Percentiles rank a stretch among this genome's conserved stretches.
Conservation (phyloP, 2,329 filamentous ascomycete genomes). For the Colletotrichum chrysophilum region DNA sequence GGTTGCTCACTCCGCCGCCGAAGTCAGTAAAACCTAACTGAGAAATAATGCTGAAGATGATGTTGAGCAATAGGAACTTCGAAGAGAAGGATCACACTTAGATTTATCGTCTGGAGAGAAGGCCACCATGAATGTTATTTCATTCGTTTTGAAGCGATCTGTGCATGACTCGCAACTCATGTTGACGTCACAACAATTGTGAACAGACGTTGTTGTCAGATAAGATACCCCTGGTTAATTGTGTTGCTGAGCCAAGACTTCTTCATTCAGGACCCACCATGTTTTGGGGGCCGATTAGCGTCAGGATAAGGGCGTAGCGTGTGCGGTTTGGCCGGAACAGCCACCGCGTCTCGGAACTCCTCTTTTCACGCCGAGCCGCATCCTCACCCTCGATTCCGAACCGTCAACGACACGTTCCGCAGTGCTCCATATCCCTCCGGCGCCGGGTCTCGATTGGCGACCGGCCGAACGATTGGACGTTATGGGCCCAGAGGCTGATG, state of each 20-base stretch:
- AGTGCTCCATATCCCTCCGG: not conserved
- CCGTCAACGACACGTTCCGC: not conserved
- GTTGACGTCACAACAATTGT: rapidly evolving
- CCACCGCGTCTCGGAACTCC: not conserved
- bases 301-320: not conserved
- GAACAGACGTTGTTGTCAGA: not conserved
- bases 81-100: no score
- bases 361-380: not conserved
- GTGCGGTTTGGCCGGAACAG: not conserved
- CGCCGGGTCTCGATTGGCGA: not conserved
- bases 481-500: not conserved
- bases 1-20: no score
- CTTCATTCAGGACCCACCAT: not conserved
- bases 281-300: not conserved
- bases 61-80: no score
- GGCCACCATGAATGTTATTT: rapidly evolving
- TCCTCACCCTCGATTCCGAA: not conserved
- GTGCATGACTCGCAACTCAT: not conserved
- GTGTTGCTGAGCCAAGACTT: not conserved
- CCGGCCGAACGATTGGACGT: not conserved
- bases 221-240: not conserved
- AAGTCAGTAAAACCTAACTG: no score
- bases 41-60: no score
- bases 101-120: no score
- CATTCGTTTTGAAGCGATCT: no score